Evolutionary conservation across 306 rosid genomes (phyloP), one percentile per base, ranked within the genome.

Genomic region (Trichosanthes truncata): DNA sequence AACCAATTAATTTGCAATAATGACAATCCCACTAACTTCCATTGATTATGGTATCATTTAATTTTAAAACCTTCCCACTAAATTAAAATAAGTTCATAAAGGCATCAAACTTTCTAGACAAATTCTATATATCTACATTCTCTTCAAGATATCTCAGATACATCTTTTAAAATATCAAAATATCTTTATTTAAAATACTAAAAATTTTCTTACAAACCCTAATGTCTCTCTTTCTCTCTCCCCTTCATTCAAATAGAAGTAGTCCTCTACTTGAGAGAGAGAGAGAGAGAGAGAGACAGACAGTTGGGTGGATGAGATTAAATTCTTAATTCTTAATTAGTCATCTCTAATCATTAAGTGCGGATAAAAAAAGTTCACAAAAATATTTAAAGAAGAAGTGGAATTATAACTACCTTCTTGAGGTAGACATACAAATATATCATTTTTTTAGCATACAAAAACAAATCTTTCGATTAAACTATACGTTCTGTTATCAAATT

Each of bases 21-120:
- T 74, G 61, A 51, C 51, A 51, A 74, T 51, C 41, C 60, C 78
- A 74, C 78, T 74, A 52, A 29, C 48, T 18, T 74, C 45, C 78
- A 74, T 43, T 52, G 9, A 74, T 74, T 31, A 52, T 74, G 10
- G 78, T 51, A 74, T 52, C 78, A 74, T 74, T 18, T 49, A 51
- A 9, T 33, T 74, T 51, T 74, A 51, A 51, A 51, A 74, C 26
- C 20, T 51, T 20, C 55, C 78, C 78, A 74, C 78, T 74, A 31
- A 74, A 31, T 31, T 74, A 51, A 49, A 74, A 53, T 74, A 53
- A 31, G 26, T 4, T 74, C 62, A 9, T 51, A 74, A 74, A 74
- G 61, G 3, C 43, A 74, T 51, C 61, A 15, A 52, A 31, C 78
- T 74, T 74, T 33, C 0, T 33, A 31, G 26, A 9, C 46, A 9